Evolutionary conservation across 768 basidiomycete genomes (phyloP).

Genomic region (Trametes cingulata): DNA sequence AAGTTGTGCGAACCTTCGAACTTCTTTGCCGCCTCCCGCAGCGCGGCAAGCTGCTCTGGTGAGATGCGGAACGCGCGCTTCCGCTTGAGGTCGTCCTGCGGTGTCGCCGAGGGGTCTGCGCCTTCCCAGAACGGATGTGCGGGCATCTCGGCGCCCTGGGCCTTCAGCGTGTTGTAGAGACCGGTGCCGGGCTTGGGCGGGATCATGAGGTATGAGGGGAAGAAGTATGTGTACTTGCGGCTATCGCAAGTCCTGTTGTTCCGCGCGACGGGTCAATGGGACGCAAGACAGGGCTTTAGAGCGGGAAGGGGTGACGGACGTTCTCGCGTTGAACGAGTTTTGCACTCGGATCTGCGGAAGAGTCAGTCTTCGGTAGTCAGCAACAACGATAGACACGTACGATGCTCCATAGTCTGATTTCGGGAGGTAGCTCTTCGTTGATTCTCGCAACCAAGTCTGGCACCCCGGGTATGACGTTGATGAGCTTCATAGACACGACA

Average conservation of each 20-base stretch:
- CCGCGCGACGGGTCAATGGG: not conserved
- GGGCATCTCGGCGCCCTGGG: constrained; percentile 30
- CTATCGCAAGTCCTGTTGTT: constrained; percentile 83
- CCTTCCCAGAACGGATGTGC: constrained; percentile 66
- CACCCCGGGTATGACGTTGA: constrained; percentile 70
- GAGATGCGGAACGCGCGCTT: constrained; percentile 74
- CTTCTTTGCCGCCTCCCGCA: constrained; percentile 58
- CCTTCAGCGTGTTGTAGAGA: constrained; percentile 48
- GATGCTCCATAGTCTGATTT: constrained; percentile 92
- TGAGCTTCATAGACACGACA: constrained; percentile 89
- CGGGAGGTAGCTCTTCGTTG: constrained; percentile 86
- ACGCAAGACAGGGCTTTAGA: not conserved
- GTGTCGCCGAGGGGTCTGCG: constrained; percentile 36
- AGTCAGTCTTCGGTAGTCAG: not conserved
- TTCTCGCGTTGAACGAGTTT: constrained; percentile 80
- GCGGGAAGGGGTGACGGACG: constrained; percentile 43
- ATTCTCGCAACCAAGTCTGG: constrained; percentile 68
- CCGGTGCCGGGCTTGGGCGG: constrained; percentile 82
- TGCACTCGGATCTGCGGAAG: constrained; percentile 59
- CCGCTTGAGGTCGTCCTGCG: constrained; percentile 60
- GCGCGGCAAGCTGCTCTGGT: constrained; percentile 50
- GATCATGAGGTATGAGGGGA: constrained; percentile 90
- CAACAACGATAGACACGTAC: constrained; percentile 43
- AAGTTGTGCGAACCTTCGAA: constrained; percentile 95
- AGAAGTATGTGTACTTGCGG: constrained; percentile 95